Evolutionary conservation across 2,329 filamentous ascomycete genomes (phyloP).

Genomic region (Aspergillus sp.): DNA sequence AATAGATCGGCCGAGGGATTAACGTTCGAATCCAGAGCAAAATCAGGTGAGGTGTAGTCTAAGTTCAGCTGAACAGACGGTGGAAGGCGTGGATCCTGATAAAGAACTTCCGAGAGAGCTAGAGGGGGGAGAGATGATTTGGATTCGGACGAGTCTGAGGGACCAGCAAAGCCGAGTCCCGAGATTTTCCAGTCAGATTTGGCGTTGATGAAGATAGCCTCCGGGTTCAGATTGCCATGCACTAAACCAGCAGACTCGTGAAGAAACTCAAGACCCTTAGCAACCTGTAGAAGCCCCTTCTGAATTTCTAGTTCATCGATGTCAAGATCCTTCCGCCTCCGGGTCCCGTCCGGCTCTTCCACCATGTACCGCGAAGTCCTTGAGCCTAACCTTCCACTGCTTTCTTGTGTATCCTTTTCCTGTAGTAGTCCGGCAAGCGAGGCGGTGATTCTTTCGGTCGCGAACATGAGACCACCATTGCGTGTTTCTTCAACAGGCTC

Average conservation of each 20-base stretch:
- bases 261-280: conserved; percentile 90
- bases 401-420: conserved; percentile 88
- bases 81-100: conserved; percentile 81
- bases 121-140: conserved; percentile 76
- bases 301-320: conserved; percentile 98
- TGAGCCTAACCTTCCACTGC: conserved; percentile 65
- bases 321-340: conserved; percentile 76
- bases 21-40: conserved; percentile 86
- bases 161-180: conserved; percentile 85
- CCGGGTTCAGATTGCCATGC: conserved; percentile 91
- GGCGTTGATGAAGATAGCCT: conserved; percentile 88
- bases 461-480: conserved; percentile 89
- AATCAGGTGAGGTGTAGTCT: conserved; percentile 93
- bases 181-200: conserved; percentile 99
- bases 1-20: conserved; percentile 88
- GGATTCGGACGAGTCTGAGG: conserved; percentile 72
- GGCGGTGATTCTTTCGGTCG: conserved; percentile 85
- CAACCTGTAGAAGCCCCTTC: conserved; percentile 89
- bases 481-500: conserved; percentile 95
- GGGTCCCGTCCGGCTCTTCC: conserved; percentile 72
- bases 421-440: conserved; percentile 79
- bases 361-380: conserved; percentile 77
- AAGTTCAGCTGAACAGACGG: conserved; percentile 81
- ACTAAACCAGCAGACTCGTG: conserved; percentile 93
- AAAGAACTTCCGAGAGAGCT: conserved; percentile 77